Base-by-base conservation (phyloP, 768 basidiomycete species). In the Asterophora parasitica region DNA sequence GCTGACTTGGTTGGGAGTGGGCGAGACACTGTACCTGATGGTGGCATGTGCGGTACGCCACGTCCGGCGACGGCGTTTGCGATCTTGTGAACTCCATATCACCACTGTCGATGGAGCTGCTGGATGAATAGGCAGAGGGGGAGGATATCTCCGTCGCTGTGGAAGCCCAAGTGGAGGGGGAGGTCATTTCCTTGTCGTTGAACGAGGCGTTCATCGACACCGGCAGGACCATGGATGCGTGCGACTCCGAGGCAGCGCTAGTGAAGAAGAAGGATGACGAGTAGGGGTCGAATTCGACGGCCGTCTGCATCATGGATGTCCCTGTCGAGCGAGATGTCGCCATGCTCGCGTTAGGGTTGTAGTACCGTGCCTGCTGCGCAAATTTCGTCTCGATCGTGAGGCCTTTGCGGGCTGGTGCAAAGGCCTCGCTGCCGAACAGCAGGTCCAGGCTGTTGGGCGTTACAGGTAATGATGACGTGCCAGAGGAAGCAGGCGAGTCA, bases 241-340 rank as follows among this genome's bases (percentile, higher is more conserved):
- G 68, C 15, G 72, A 69, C 12, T 65, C 50, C 13, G 72, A 71
- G 31, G 68, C 61, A 2, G 76, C 69, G 31, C 73, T 75, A 45
- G 69, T 68, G 45, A 80, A 64, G 55, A 75, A 81, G 54, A 77
- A 81, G 46, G 77, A 75, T 1, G 80, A 80, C 13, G 77, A 74
- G 56, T 78, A 81, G 10, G 75, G 72, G 45, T 77, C 81, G 46
- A 77, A 75, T 63, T 87, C 85, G 40, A 85, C 78, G 32, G 85
- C 85, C 15, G 85, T 88, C 49, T 83, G 84, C 84, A 88, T 85
- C 54, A 74, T 71, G 20, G 83, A 83, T 27, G 82, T 81, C 13
- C 71, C 67, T 31, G 77, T 74, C 11, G 77, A 77, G 49, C 57
- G 70, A 35, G 71, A 75, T 15, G 67, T 67, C 27, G 67, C 62